phyloP scores from a whole-genome alignment of 78 protist species.

The Chrysochromulina tobinii region DNA sequence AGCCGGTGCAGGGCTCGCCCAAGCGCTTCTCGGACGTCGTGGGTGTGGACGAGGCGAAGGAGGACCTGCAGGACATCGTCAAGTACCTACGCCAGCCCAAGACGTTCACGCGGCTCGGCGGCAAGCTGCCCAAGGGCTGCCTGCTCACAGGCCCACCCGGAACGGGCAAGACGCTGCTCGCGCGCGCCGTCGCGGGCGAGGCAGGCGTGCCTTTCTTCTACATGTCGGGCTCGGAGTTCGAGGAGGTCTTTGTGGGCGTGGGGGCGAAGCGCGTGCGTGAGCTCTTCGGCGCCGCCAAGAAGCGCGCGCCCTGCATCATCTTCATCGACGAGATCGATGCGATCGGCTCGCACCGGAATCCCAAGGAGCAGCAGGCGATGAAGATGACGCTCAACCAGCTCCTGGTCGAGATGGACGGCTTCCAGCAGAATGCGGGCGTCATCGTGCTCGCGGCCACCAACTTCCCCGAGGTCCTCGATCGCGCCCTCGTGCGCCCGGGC shows the following conservation, averaged over 20 bases:
- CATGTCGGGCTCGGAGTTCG: constrained; percentile 76
- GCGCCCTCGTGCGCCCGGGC: constrained; percentile 36
- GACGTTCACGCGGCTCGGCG: constrained; percentile 80
- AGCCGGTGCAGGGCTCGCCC: background rate
- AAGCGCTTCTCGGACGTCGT: constrained; percentile 34
- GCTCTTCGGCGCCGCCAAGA: constrained; percentile 76
- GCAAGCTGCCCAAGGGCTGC: constrained; percentile 85
- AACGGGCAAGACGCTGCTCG: constrained; percentile 93
- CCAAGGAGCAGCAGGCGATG: constrained; percentile 40
- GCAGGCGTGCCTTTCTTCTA: constrained; percentile 87
- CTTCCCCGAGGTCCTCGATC: constrained; percentile 82
- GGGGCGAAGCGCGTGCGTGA: constrained; percentile 92
- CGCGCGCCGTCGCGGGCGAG: constrained; percentile 93
- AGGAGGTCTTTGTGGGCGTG: constrained; percentile 94
- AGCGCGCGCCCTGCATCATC: constrained; percentile 82
- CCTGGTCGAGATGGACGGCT: constrained; percentile 81
- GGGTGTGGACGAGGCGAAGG: constrained; percentile 49
- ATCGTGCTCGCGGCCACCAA: constrained; percentile 95
- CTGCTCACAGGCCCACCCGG: constrained; percentile 92
- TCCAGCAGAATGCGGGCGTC: constrained; percentile 64
- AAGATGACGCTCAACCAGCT: constrained; percentile 77
- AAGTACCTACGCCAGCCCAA: constrained; percentile 79
- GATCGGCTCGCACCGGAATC: constrained; percentile 79
- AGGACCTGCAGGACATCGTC: constrained; percentile 81
- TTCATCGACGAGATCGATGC: constrained; percentile 96